Base-by-base conservation (phyloP, 257 asterid genomes). In the Avicennia marina region DNA sequence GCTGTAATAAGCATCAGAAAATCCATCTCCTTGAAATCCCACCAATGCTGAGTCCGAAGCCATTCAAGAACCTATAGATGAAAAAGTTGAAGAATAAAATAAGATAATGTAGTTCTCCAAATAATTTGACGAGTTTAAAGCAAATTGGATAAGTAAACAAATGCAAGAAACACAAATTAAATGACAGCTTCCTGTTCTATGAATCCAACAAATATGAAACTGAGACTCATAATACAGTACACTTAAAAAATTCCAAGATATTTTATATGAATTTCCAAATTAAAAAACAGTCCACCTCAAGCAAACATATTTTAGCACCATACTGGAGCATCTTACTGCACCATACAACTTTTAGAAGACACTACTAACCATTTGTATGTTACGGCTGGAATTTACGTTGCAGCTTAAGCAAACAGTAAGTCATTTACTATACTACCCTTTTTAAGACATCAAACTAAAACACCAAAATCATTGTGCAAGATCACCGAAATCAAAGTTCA, bases 1-100 rank as follows among this genome's bases (percentile, higher is more conserved):
- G 97, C 97, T 2, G 96, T 93, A 60, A 93, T 82, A 66, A 93
- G 96, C 97, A 93, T 80, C 69, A 89, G 72, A 67, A 78, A 86
- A 60, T 93, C 98, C 95, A 86, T 84, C 68, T 93, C 90, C 77
- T 82, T 93, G 56, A 93, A 89, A 70, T 81, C 87, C 98, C 98
- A 93, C 97, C 98, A 93, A 74, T 86, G 80, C 65, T 93, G 94
- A 38, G 89, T 82, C 41, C 78, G 83, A 19, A 93, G 97, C 98
- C 98, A 93, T 71, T 93, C 97, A 54, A 93, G 97, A 62, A 89
- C 72, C 98, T 93, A 68, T 27, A 46, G 15, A 17, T 7, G 27
- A 58, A 50, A 32, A 65, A 69, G 36, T 46, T 52, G 32, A 47
- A 11, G 53, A 29, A 68, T 2, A 32, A 16, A 51, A 11, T 45